Percentiles rank a stretch among this genome's conserved stretches.
These are phyloP conservation scores for Conoideocrella luteorostrata DNA, from an alignment of 2,329 filamentous ascomycete species.

Conservation along the genomic window DNA sequence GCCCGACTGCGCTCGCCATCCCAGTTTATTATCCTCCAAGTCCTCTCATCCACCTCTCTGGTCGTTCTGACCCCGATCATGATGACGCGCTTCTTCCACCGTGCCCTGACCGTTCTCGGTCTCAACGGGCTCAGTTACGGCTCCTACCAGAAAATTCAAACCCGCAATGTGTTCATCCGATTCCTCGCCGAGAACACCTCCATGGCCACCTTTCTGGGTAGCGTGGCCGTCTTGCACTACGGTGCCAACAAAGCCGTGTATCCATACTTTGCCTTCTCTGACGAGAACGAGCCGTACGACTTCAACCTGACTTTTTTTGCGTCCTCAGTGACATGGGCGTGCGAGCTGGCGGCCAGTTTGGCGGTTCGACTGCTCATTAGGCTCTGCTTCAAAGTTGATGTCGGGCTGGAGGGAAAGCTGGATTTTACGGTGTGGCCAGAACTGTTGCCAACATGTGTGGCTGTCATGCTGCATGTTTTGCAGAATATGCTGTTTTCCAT, in stretches of 20 bases:
- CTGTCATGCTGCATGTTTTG: constrained; percentile 60
- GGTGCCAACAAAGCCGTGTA: constrained; percentile 62
- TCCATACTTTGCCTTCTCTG: constrained; percentile 62
- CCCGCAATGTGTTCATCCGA: constrained; percentile 61
- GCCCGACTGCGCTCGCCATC: constrained; percentile 58
- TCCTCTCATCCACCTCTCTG: constrained; percentile 56
- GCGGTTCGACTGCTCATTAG: constrained; percentile 53
- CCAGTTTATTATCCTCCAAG: constrained; percentile 60
- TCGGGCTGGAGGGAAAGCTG: constrained; percentile 57
- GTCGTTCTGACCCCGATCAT: constrained; percentile 58
- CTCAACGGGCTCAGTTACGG: constrained; percentile 54
- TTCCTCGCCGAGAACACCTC: constrained; percentile 61
- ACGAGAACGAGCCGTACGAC: constrained; percentile 44
- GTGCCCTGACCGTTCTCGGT: constrained; percentile 43
- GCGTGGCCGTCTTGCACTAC: constrained; percentile 59
- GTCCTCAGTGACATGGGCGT: constrained; percentile 59
- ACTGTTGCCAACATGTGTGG: constrained; percentile 58
- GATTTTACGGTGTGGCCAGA: constrained; percentile 63
- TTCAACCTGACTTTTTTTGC: constrained; percentile 59
- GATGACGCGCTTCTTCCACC: constrained; percentile 55
- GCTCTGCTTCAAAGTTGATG: constrained; percentile 53
- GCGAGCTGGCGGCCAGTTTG: constrained; percentile 57
- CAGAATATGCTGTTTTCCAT: constrained; percentile 70
- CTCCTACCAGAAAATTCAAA: constrained; percentile 60
- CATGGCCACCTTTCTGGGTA: constrained; percentile 62